A percentile compares a stretch with the other conserved stretches of the same genome.
Evolutionary conservation across 306 rosid genomes (phyloP).

Genomic region (Carpinus fangiana): DNA sequence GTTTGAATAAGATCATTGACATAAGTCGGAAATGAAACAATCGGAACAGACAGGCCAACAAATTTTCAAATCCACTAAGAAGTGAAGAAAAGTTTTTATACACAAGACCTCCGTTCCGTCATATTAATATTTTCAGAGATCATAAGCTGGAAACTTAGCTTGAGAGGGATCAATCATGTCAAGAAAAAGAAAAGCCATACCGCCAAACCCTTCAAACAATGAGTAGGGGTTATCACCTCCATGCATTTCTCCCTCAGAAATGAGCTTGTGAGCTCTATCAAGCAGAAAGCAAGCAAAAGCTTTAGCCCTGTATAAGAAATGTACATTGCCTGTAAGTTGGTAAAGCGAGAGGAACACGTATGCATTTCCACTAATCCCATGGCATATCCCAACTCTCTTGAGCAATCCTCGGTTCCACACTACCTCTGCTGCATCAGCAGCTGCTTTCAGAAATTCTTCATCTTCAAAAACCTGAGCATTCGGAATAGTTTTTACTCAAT

Average conservation of each 20-base stretch:
- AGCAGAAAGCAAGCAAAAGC: slow-evolving; percentile 70
- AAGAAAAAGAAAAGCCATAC: slow-evolving; percentile 61
- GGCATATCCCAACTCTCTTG: slow-evolving; percentile 64
- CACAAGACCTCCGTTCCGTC: slow-evolving; percentile 10
- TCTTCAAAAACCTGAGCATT: slow-evolving; percentile 56
- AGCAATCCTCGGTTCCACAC: slow-evolving; percentile 67
- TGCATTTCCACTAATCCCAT: slow-evolving; percentile 77
- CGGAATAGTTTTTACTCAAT: neutral
- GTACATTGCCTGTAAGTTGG: slow-evolving; percentile 50
- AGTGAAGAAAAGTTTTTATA: neutral
- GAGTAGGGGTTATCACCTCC: slow-evolving; percentile 66
- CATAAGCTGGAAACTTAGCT: slow-evolving; percentile 66
- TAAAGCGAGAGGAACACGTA: slow-evolving; percentile 61
- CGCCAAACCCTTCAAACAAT: slow-evolving; percentile 66
- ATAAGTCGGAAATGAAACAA: neutral
- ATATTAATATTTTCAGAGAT: slow-evolving; percentile 33
- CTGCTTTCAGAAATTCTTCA: slow-evolving; percentile 59
- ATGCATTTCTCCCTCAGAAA: slow-evolving; percentile 62
- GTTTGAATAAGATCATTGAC: too few species aligned
- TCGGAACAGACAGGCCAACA: neutral
- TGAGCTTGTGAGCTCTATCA: slow-evolving; percentile 58
- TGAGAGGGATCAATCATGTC: slow-evolving; percentile 56
- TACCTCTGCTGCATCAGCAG: slow-evolving; percentile 61
- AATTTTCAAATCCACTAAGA: neutral
- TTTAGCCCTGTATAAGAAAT: slow-evolving; percentile 58